phyloP scores from a whole-genome alignment of 352 stramenopile genomes.

The Plasmopara viticola region DNA sequence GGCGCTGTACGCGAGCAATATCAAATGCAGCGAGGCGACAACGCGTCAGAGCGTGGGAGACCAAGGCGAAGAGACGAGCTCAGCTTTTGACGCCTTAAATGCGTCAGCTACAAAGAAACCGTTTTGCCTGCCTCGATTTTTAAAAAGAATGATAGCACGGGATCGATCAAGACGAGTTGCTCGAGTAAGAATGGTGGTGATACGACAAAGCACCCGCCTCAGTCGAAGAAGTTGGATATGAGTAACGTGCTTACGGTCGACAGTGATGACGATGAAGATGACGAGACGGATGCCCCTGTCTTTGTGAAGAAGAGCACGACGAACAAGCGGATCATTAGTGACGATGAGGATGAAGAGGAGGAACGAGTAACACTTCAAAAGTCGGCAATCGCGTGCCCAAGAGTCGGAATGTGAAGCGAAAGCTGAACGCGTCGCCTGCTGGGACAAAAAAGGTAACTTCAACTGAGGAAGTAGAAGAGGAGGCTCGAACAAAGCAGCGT shows the following conservation, averaged over 20 bases:
- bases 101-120: constrained; percentile 24
- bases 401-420: constrained; percentile 39
- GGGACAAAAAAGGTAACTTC: constrained; percentile 16
- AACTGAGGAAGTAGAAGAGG: constrained; percentile 15
- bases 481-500: constrained; percentile 9
- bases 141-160: constrained; percentile 20
- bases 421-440: constrained; percentile 35
- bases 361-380: constrained; percentile 10
- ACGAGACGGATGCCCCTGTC: constrained; percentile 48
- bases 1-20: constrained; percentile 45
- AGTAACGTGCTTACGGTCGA: constrained; percentile 68
- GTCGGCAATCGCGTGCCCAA: constrained; percentile 16
- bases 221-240: constrained; percentile 44
- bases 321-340: constrained; percentile 57
- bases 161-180: constrained; percentile 18
- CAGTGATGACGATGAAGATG: constrained; percentile 60
- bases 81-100: constrained; percentile 52
- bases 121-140: constrained; percentile 25
- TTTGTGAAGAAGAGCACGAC: constrained; percentile 58
- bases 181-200: constrained; percentile 8
- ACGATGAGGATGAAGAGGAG: constrained; percentile 54
- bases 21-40: constrained; percentile 46
- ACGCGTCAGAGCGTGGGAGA: constrained; percentile 45
- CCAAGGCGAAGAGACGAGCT: constrained; percentile 61
- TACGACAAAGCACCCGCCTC: constrained; percentile 22